These are phyloP conservation scores for Rhinocladiella mackenziei DNA, from an alignment of 2,329 filamentous ascomycete species.

Conservation along the genomic window DNA sequence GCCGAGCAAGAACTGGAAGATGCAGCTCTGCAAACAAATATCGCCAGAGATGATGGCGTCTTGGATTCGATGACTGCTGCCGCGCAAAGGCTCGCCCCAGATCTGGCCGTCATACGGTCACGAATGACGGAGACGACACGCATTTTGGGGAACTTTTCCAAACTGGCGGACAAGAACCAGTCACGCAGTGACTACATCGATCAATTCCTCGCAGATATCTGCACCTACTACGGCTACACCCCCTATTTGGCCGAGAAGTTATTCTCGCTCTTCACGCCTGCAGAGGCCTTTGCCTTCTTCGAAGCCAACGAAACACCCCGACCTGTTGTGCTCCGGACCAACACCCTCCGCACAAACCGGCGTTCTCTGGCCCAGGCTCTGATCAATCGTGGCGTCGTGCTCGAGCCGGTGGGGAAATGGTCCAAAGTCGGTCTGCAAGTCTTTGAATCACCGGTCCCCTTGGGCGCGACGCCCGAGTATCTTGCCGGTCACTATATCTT, in stretches of 20 bases:
- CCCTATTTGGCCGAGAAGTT: constrained; percentile 94
- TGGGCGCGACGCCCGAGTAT: constrained; percentile 96
- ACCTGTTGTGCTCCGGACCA: constrained; percentile 93
- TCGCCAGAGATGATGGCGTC: constrained; percentile 68
- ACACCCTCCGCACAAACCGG: constrained; percentile 76
- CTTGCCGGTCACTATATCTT: constrained; percentile 96
- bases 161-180: constrained; percentile 71
- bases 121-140: constrained; percentile 91
- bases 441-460: constrained; percentile 81
- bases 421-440: constrained; percentile 95
- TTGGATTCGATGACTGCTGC: constrained; percentile 59
- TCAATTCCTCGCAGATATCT: constrained; percentile 85
- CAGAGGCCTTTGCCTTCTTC: constrained; percentile 96
- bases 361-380: constrained; percentile 84
- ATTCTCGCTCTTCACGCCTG: constrained; percentile 83
- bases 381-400: constrained; percentile 91
- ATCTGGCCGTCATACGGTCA: constrained; percentile 81
- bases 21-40: constrained; percentile 86
- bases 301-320: constrained; percentile 95
- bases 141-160: constrained; percentile 82
- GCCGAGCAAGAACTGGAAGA: constrained; percentile 83
- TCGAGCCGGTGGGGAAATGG: constrained; percentile 98
- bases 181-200: constrained; percentile 84
- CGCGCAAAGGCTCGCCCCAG: constrained; percentile 70
- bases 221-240: constrained; percentile 94